Conservation (phyloP, 2,329 filamentous ascomycete genomes). For the Blastomyces silverae region DNA sequence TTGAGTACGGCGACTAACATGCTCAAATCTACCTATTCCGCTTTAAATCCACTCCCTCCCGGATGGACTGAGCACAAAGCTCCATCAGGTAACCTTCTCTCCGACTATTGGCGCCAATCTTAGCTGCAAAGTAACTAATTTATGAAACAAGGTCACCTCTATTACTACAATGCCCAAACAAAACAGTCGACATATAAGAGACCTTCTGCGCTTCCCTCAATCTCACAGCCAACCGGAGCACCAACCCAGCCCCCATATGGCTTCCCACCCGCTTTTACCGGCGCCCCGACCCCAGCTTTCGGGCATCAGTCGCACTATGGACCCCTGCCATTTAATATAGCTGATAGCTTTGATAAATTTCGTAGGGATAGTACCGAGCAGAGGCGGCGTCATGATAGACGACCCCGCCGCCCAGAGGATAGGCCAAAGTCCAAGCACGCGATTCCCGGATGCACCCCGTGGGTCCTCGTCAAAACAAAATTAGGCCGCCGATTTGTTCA, state of each 20-base stretch:
- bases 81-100: slow-evolving; percentile 56
- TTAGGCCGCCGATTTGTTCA: slow-evolving; percentile 83
- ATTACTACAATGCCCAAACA: slow-evolving; percentile 78
- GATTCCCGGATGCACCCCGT: slow-evolving; percentile 77
- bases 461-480: slow-evolving; percentile 90
- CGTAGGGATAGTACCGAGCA: slow-evolving; percentile 46
- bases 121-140: neutral
- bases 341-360: slow-evolving; percentile 34
- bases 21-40: slow-evolving; percentile 71
- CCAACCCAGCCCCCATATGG: slow-evolving; percentile 22
- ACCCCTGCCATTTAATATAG: slow-evolving; percentile 25
- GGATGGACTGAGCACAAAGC: slow-evolving; percentile 95
- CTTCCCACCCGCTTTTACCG: slow-evolving; percentile 36
- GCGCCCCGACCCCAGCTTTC: slow-evolving; percentile 34
- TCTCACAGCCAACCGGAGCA: slow-evolving; percentile 11
- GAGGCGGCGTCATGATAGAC: slow-evolving; percentile 49
- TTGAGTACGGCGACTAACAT: slow-evolving; percentile 39
- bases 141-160: slow-evolving; percentile 58
- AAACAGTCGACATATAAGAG: slow-evolving; percentile 83
- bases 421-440: slow-evolving; percentile 70
- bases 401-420: slow-evolving; percentile 65
- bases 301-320: slow-evolving; percentile 32
- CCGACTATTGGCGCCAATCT: neutral
- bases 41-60: slow-evolving; percentile 53
- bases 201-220: slow-evolving; percentile 46